Evolutionary conservation across 164 flowering plant species (phyloP).

Genomic region (Dillenia turbinata): DNA sequence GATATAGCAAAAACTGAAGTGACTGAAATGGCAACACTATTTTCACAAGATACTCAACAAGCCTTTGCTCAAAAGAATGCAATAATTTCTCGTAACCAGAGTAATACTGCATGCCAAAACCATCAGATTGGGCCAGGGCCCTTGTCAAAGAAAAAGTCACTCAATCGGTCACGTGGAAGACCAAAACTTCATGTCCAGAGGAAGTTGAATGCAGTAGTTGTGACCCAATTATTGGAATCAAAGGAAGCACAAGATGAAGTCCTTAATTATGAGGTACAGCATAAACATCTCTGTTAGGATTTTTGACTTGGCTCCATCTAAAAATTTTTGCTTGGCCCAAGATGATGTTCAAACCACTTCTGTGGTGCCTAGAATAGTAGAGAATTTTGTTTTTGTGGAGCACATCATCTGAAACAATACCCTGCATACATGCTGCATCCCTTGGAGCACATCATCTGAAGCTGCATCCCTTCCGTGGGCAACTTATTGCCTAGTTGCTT

Average conservation of each 20-base stretch:
- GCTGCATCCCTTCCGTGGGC: no score
- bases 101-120: slow-evolving; percentile 47
- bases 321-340: neutral
- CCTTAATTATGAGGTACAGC: slow-evolving; percentile 57
- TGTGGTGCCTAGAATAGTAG: no score
- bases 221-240: slow-evolving; percentile 44
- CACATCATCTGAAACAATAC: no score
- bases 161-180: slow-evolving; percentile 28
- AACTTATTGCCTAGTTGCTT: no score
- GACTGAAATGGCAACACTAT: slow-evolving; percentile 24
- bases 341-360: no score
- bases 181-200: slow-evolving; percentile 39
- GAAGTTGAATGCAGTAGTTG: slow-evolving; percentile 50
- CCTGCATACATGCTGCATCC: no score
- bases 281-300: slow-evolving; percentile 1
- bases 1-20: slow-evolving; percentile 35
- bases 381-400: no score
- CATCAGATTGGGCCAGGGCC: slow-evolving; percentile 38
- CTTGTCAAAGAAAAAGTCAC: slow-evolving; percentile 40
- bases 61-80: slow-evolving; percentile 41
- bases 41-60: slow-evolving; percentile 29
- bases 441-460: no score
- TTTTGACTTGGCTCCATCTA: neutral
- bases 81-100: slow-evolving; percentile 44
- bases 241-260: slow-evolving; percentile 74